Percentiles rank a stretch among this genome's conserved stretches.
Evolutionary conservation across 805 yeast species (phyloP).

Genomic region (Wickerhamomyces subpelliculosus): DNA sequence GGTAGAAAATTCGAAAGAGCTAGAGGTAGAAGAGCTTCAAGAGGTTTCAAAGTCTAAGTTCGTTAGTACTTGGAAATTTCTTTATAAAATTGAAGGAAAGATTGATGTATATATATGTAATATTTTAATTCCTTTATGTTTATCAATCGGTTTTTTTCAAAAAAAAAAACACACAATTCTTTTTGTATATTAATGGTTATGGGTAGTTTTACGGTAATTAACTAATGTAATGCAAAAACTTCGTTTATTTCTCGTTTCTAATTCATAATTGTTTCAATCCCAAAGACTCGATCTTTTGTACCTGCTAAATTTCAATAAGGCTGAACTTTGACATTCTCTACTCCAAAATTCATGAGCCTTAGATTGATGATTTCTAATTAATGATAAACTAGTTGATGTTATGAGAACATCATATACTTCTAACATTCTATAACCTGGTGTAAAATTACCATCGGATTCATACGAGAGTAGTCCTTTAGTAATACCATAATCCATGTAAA

Average conservation of each 20-base stretch:
- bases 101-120: slow-evolving; percentile 13
- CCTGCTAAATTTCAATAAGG: slow-evolving; percentile 2
- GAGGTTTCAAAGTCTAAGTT: slow-evolving; percentile 99
- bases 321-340: slow-evolving; percentile 6
- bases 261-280: slow-evolving; percentile 4
- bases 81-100: background rate
- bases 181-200: background rate
- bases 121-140: slow-evolving; percentile 2
- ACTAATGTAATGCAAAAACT: background rate
- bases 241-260: background rate
- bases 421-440: slow-evolving; percentile 11
- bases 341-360: slow-evolving; percentile 18
- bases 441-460: slow-evolving; percentile 7
- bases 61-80: slow-evolving; percentile 5
- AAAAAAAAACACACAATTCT: background rate
- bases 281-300: slow-evolving; percentile 6
- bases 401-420: slow-evolving; percentile 1
- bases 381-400: background rate
- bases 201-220: background rate
- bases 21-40: slow-evolving; percentile 98
- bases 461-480: slow-evolving; percentile 5
- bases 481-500: slow-evolving; percentile 1
- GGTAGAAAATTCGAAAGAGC: slow-evolving; percentile 99
- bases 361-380: background rate
- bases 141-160: background rate